These are phyloP conservation scores for Teunomyces kruisii DNA, from an alignment of 805 yeast species.

Conservation along the genomic window DNA sequence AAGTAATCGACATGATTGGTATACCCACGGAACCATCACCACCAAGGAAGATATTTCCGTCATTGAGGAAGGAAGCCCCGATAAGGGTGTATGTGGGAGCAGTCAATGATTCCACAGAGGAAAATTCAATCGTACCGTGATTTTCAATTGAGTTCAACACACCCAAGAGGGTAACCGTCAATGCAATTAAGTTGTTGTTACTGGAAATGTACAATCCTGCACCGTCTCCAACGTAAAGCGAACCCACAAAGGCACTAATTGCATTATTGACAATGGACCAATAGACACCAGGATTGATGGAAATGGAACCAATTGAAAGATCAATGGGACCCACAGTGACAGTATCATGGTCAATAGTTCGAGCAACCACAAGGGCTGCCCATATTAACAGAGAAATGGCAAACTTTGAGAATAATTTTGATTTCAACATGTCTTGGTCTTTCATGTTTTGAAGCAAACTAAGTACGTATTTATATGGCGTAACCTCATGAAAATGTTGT, in stretches of 20 bases:
- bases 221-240: slow-evolving; percentile 10
- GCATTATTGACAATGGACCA: slow-evolving; percentile 16
- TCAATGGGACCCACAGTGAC: slow-evolving; percentile 17
- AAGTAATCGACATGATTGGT: slow-evolving; percentile 13
- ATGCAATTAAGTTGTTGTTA: slow-evolving; percentile 9
- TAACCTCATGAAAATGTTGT: no score
- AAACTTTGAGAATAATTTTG: no score
- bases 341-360: slow-evolving; percentile 12
- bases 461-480: no score
- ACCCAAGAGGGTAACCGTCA: slow-evolving; percentile 12
- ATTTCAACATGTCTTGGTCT: no score
- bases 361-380: background rate
- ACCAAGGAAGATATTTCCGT: slow-evolving; percentile 16
- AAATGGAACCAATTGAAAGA: slow-evolving; percentile 18
- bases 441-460: no score
- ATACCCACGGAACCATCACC: slow-evolving; percentile 11
- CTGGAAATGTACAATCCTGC: slow-evolving; percentile 18
- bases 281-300: slow-evolving; percentile 14
- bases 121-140: slow-evolving; percentile 18
- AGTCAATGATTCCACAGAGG: slow-evolving; percentile 11
- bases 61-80: slow-evolving; percentile 13
- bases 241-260: background rate
- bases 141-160: slow-evolving; percentile 11
- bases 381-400: background rate
- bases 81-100: slow-evolving; percentile 13